Evolutionary conservation across 169 alveolate genomes (phyloP), one percentile per base, ranked within the genome.

Genomic region (Cryptosporidium ubiquitum): DNA sequence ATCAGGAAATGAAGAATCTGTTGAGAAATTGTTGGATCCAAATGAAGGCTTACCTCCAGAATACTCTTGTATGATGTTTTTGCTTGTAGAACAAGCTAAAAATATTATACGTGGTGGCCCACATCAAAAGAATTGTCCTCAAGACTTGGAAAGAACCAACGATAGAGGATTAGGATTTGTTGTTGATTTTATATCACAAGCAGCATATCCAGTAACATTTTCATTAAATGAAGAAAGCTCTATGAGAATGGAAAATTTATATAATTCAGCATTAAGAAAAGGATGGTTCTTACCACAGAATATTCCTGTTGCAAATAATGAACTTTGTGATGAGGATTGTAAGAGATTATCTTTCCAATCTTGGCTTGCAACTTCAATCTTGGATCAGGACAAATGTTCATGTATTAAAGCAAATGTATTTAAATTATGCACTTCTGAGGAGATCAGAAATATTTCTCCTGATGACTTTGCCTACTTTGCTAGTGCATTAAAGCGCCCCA

Each of bases 391-490:
- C 42, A 79, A 79, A 47, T 79, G 89, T 29, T 79, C 89, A 20
- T 79, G 89, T 35, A 79, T 79, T 44, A 79, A 79, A 40, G 89
- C 89, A 42, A 79, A 79, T 23, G 75, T 79, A 39, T 79, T 79
- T 68, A 79, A 79, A 37, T 39, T 79, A 7, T 79, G 89, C 39
- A 61, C 79, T 20, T 79, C 89, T n/a, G 89, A 79, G 35, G 79
- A 79, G 26, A 79, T 79, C 39, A 20, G 66, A 61, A 58, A 47
- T 31, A 64, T 79, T 40, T 58, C 89, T 40, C 89, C 89, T 3
- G 89, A 79, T 64, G 89, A 79, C 18, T 79, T 79, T 79, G 89
- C 75, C 12, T 79, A 79, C 75, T 79, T 79, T 26, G 89, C 89
- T 49, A 64, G 89, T 64, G 89, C 89, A 31, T 31, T 79, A 33